These are phyloP conservation scores for Smallanthus sonchifolius DNA, from an alignment of 129 eudicot species.

Conservation along the genomic window DNA sequence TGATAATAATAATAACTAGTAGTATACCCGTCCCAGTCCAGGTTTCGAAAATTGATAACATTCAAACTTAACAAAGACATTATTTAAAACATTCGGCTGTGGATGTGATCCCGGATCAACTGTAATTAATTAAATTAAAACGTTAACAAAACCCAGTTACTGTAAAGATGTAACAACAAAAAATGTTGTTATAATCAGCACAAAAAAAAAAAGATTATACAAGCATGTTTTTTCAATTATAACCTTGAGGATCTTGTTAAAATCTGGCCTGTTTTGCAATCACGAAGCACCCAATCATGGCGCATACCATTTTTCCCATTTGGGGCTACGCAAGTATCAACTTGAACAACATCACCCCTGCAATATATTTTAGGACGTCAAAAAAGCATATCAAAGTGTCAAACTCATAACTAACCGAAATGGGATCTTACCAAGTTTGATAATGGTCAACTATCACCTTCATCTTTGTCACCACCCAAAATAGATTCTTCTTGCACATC, in stretches of 20 bases:
- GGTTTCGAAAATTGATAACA: too few species aligned
- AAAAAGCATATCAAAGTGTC: neutral
- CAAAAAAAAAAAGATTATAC: neutral
- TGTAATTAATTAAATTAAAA: too few species aligned
- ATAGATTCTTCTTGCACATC: neutral
- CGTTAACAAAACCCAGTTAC: slow-evolving; percentile 98
- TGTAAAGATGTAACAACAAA: slow-evolving; percentile 1
- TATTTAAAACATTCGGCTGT: slow-evolving; percentile 71
- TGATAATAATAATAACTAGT: too few species aligned
- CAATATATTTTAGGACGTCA: neutral
- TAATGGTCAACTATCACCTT: slow-evolving; percentile 10
- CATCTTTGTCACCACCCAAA: slow-evolving; percentile 13
- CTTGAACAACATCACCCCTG: slow-evolving; percentile 94
- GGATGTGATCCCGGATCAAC: slow-evolving; percentile 97
- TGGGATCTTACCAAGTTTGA: neutral
- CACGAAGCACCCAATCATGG: slow-evolving; percentile 77
- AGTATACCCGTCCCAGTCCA: too few species aligned
- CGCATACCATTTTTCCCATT: slow-evolving; percentile 88
- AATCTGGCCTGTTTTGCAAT: slow-evolving; percentile 54
- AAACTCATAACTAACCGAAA: neutral
- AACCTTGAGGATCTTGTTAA: slow-evolving; percentile 79
- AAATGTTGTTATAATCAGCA: neutral
- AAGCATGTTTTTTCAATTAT: neutral
- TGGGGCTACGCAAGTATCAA: slow-evolving; percentile 77
- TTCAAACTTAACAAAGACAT: too few species aligned